Base-by-base conservation (phyloP, 2,329 filamentous ascomycete genomes). In the Ophiostoma novo-ulmi region DNA sequence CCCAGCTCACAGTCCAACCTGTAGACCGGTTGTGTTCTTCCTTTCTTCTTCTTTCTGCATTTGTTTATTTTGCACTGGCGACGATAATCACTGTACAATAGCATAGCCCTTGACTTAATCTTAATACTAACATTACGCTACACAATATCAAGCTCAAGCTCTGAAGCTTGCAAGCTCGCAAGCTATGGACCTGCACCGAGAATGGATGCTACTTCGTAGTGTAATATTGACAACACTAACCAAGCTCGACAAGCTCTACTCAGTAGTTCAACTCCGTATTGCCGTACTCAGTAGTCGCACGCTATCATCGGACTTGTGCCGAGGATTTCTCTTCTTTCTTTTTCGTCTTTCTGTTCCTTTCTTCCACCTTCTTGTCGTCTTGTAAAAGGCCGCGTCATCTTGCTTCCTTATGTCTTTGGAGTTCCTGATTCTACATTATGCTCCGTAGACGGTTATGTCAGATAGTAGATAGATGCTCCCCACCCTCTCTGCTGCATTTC, bases 1-100 rank as follows among this genome's bases (percentile, higher is more conserved):
- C 74, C 78, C 68, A 58, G 11, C 36, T 26, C 38, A 38, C 55
- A 41, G 36, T 39, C 35, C n/a, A 52, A 48, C 17, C 52, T 70
- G 35, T 68, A 55, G 20, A 6, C 10, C 0, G 22, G 8, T 10
- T 35, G 10, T 26, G 22, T 41, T 35, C 6, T 69, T 58, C 7
- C 7, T 38, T 55, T 55, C 13, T 22, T 52, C 20, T 22, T n/a
- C 48, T 11, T 67, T 70, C 14, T 48, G 35, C 31, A 20, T 39
- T 39, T 31, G 35, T 36, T 35, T 55, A 7, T 13, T 31, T 20
- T 20, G 26, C 14, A 20, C 20, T 64, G 22, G 58, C 58, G 58
- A 58, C 52, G 52, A 58, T 58, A 58, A 63, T 63, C 58, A 63
- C 26, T 36, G 58, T 63, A 63, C 58, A 63, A 63, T 63, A 63